A percentile compares a stretch with the other conserved stretches of the same genome.
Evolutionary conservation across 2,329 filamentous ascomycete genomes (phyloP).

Genomic region (Teratosphaeria viscida): DNA sequence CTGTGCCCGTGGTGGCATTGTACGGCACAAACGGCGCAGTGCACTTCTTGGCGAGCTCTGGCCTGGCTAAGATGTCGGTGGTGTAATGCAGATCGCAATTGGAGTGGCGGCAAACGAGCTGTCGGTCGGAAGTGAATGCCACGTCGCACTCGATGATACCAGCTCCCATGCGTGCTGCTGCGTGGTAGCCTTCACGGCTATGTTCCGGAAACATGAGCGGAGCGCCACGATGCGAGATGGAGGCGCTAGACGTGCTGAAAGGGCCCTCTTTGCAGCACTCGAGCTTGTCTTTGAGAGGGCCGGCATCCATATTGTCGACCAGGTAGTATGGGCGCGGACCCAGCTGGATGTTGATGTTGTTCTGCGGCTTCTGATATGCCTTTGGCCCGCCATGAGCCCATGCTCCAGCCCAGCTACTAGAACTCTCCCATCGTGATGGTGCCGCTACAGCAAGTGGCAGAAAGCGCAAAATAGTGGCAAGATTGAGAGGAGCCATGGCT

Average conservation of each 20-base stretch:
- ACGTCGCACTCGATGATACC: constrained; percentile 56
- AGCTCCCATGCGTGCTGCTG: constrained; percentile 57
- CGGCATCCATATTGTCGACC: constrained; percentile 51
- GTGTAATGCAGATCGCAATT: constrained; percentile 60
- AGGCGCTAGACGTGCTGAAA: constrained; percentile 44
- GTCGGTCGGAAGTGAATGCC: constrained; percentile 52
- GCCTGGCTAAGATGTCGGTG: constrained; percentile 54
- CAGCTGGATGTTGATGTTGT: constrained; percentile 38
- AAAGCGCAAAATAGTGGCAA: background rate
- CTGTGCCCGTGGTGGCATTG: constrained; percentile 25
- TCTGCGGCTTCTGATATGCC: background rate
- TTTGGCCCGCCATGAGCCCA: background rate
- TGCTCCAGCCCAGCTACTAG: background rate
- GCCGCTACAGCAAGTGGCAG: background rate
- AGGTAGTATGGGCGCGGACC: constrained; percentile 57
- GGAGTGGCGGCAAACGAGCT: constrained; percentile 58
- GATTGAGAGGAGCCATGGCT: background rate
- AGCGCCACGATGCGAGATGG: constrained; percentile 52
- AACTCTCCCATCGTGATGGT: background rate
- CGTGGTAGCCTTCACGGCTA: constrained; percentile 47
- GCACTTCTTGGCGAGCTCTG: constrained; percentile 55
- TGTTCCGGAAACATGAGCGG: constrained; percentile 57
- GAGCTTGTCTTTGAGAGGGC: constrained; percentile 50
- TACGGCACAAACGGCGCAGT: constrained; percentile 48
- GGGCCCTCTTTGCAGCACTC: constrained; percentile 47